Evolutionary conservation across 257 asterid genomes (phyloP), one percentile per base, ranked within the genome.

Genomic region (Vinca minor): DNA sequence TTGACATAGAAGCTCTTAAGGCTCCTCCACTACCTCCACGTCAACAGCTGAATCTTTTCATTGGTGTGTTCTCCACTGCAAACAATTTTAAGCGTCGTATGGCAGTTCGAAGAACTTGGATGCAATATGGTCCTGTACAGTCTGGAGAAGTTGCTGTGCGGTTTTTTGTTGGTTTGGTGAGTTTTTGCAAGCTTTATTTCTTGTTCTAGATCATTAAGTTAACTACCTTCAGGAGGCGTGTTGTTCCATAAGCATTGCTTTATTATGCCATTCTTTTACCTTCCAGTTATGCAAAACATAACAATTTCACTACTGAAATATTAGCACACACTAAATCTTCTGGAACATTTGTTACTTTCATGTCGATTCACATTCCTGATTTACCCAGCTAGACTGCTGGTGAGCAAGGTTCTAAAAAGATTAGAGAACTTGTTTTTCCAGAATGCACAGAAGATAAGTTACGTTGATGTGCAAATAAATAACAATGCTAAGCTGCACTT

Each of bases 51-150:
- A 62, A 83, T 71, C 96, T 93, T 69, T 82, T 93, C 58, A 76
- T 93, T 71, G 99, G 99, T 57, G 88, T 89, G 39, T 83, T 93
- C 70, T 93, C 99, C 54, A 93, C 97, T n/a, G 83, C 99, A 62
- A 93, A 93, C 80, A 93, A 89, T 79, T 89, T 93, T 75, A 89
- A 86, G 74, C 97, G 95, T 63, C 78, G 99, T 81, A 93, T 93
- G 99, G 95, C 97, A 25, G 97, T 89, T 47, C 82, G 97, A 71
- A 86, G 97, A 81, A 85, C 99, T 6, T 93, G 99, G 99, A 89
- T 93, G 96, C 99, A 93, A 77, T 89, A 89, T 74, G 82, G 82
- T 42, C 82, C 85, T 57, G 96, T 87, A 64, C 89, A 92, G 14
- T 79, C 94, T 50, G 96, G 97, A 59, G 71, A 75, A 70, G 97